Conservation (phyloP, 2,329 filamentous ascomycete genomes). For the Paracamarosporium sp. region DNA sequence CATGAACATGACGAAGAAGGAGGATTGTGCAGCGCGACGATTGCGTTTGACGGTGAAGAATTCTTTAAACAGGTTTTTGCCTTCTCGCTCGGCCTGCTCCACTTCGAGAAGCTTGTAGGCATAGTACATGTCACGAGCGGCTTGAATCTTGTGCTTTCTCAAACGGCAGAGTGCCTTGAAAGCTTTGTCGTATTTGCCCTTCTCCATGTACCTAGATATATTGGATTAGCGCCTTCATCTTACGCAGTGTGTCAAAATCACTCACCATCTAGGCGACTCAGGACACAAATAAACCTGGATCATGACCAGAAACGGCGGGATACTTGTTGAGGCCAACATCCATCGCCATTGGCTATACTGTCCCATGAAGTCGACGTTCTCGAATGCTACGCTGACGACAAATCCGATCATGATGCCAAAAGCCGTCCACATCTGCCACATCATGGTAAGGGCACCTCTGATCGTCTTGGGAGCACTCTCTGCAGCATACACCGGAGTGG, state of each 20-base stretch:
- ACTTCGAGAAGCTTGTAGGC: conserved; percentile 44
- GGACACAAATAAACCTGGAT: conserved; percentile 39
- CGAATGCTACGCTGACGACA: conserved; percentile 37
- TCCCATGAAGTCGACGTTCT: conserved; percentile 32
- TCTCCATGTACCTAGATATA: conserved; percentile 38
- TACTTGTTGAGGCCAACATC: conserved; percentile 42
- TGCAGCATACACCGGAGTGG: conserved; percentile 56
- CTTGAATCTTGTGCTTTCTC: conserved; percentile 60
- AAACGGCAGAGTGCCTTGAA: conserved; percentile 56
- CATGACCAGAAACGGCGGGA: conserved; percentile 39
- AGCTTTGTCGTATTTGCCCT: conserved; percentile 41
- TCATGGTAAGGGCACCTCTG: conserved; percentile 58
- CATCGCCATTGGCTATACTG: conserved; percentile 38
- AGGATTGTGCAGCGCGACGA: conserved; percentile 39
- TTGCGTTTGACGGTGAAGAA: conserved; percentile 43
- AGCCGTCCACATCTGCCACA: conserved; percentile 57
- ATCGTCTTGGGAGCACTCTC: conserved; percentile 58
- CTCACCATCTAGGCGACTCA: conserved; percentile 37
- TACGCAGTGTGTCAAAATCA: neutral
- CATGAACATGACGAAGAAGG: conserved; percentile 47
- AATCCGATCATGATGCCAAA: conserved; percentile 44
- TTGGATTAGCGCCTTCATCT: neutral
- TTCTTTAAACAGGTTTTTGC: conserved; percentile 38
- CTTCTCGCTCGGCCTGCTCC: conserved; percentile 43
- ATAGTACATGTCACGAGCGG: conserved; percentile 64